Base-by-base conservation (phyloP, 495 filamentous ascomycete genomes). In the Bryoglossum gracile region DNA sequence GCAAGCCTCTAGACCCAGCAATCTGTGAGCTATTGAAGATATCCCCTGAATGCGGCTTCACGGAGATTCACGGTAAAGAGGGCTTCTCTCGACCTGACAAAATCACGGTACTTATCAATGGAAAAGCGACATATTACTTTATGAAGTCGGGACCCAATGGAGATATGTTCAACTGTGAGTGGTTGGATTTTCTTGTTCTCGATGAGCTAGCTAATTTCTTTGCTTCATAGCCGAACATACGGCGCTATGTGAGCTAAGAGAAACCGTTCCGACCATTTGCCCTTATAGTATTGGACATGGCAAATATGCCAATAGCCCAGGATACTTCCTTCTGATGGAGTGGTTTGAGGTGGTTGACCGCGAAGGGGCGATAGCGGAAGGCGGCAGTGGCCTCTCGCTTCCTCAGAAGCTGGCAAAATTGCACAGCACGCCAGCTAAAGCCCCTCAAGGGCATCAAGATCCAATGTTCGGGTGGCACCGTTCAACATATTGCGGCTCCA, bases 381-480 rank as follows among this genome's bases (percentile, higher is more conserved):
- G 2, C 1, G 61, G 66, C 0, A 68, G 68, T 2, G 59, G 75
- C 21, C 46, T 74, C 40, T 76, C 79, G 0, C 66, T 97, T 1
- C 87, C 88, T 0, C 61, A 74, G 33, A 84, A 94, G 56, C 70
- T 97, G 13, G 91, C 84, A 0, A 80, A 75, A 60, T 67, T 95
- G 30, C 90, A 97, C 64, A 80, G 76, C 17, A 90, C 82, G 2
- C 81, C 84, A 0, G 83, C 85, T 10, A 84, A 85, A 0, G 62
- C 69, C 2, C 83, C 84, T 43, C 62, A 67, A 13, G 78, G 78
- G 14, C 79, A 76, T 55, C 63, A 72, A 0, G 70, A 60, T 19
- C 76, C 79, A 0, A 65, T 74, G 62, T 95, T 87, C 52, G 90
- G 91, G 6, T 95, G 95, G 62, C 82, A 83, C 1, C 83, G 82